These are phyloP conservation scores for Podospora fimiseda DNA, from an alignment of 495 filamentous ascomycete species.

Conservation along the genomic window DNA sequence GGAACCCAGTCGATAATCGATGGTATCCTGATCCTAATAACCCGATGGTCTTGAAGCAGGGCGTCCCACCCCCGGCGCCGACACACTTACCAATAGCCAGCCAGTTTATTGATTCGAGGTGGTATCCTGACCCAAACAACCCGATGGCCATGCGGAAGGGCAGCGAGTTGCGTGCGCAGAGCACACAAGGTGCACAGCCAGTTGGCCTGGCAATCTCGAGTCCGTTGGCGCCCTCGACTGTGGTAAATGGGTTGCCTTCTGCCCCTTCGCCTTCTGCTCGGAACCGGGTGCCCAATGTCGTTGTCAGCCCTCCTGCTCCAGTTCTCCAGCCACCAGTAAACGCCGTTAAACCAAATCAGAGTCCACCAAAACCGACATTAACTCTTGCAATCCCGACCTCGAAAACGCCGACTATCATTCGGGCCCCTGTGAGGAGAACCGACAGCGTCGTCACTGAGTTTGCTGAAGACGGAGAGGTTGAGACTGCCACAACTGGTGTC, in stretches of 20 bases:
- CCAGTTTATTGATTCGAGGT: not conserved
- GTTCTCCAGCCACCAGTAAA: constrained; percentile 11
- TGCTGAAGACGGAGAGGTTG: constrained; percentile 40
- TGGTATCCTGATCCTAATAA: constrained; percentile 9
- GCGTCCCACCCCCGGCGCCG: not conserved
- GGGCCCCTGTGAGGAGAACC: constrained; percentile 16
- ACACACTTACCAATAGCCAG: not conserved
- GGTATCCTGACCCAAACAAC: not conserved
- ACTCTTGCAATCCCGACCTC: constrained; percentile 27
- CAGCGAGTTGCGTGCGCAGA: not conserved
- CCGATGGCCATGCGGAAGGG: not conserved
- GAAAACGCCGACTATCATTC: constrained; percentile 4
- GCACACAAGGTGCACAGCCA: not conserved
- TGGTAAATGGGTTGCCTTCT: not conserved
- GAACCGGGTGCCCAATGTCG: not conserved
- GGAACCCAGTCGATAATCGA: constrained; percentile 15
- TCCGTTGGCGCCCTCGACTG: constrained; percentile 7
- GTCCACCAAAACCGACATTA: constrained; percentile 28
- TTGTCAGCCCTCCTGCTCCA: constrained; percentile 1
- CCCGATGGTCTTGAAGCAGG: constrained; percentile 30
- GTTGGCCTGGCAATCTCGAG: not conserved
- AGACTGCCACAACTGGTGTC: constrained; percentile 25
- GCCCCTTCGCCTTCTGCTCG: not conserved
- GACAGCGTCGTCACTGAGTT: constrained; percentile 42
- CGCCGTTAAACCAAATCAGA: constrained; percentile 13